These are phyloP conservation scores for Viola odorata DNA, from an alignment of 345 rosid species.

Conservation along the genomic window DNA sequence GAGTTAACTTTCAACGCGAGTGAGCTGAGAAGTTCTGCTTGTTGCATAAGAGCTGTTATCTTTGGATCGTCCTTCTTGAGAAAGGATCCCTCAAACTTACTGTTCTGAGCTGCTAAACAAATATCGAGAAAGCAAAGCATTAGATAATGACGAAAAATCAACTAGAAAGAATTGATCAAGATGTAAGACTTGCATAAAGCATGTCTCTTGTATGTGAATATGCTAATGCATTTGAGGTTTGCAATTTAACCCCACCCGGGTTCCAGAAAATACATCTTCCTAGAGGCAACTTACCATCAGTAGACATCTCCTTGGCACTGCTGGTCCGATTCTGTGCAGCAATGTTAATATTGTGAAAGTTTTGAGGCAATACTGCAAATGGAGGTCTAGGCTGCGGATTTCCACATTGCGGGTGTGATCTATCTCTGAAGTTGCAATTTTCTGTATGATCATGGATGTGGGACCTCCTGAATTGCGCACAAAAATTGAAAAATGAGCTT, in stretches of 20 bases:
- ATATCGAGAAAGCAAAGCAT: constrained; percentile 12
- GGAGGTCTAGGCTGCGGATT: constrained; percentile 60
- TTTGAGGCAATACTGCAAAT: constrained; percentile 50
- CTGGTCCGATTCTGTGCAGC: constrained; percentile 25
- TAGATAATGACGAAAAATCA: background rate
- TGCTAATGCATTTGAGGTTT: too few species aligned
- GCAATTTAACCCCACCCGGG: background rate
- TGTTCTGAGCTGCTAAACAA: constrained; percentile 39
- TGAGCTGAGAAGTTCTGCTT: constrained; percentile 84
- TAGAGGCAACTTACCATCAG: constrained; percentile 37
- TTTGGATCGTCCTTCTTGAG: constrained; percentile 79
- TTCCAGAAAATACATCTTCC: background rate
- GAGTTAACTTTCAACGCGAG: constrained; percentile 64
- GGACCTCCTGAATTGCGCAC: constrained; percentile 47
- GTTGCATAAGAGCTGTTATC: constrained; percentile 74
- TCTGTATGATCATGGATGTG: constrained; percentile 47
- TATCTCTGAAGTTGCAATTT: constrained; percentile 38
- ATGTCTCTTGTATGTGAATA: too few species aligned
- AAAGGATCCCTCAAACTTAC: constrained; percentile 46
- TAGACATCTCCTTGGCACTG: constrained; percentile 29
- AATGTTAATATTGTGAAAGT: constrained; percentile 27
- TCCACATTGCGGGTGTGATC: constrained; percentile 43
- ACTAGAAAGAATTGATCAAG: constrained; percentile 3
- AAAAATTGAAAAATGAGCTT: constrained; percentile 9
- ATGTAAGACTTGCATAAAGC: background rate